Base-by-base conservation (phyloP, 1,139 yeast genomes). In the Saccharomyces pastorianus region DNA sequence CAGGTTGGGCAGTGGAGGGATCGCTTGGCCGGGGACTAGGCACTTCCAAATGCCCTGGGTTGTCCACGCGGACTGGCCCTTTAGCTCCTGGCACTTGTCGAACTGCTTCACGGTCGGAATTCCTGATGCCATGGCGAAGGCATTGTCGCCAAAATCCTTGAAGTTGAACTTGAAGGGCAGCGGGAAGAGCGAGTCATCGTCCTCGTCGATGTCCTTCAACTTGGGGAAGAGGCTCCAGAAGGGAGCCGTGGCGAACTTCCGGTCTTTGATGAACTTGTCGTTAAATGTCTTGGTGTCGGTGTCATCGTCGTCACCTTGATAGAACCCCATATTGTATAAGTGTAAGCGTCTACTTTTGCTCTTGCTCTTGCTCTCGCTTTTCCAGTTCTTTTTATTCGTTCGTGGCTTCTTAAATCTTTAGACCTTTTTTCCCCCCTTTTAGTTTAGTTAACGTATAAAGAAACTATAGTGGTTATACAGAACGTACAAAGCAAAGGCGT, bases 31-130 rank as follows among this genome's bases (percentile, higher is more conserved):
- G 28, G 96, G 96, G 71, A 90, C 86, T 53, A 90, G 73, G 70
- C 97, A 90, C 64, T 90, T 78, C 96, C 96, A 90, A 68, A 82
- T 79, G 0, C 96, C 96, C 48, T 78, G 74, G 20, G 81, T 72
- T 63, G 87, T 93, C 96, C 96, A 90, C 6, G 83, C 82, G 0
- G 88, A 79, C 17, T 79, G 73, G 1, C 97, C 97, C 4, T 81
- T 72, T 49, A 78, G 74, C 31, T 79, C 79, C 63, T 78, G 64
- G 68, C 97, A 90, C 48, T 80, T 77, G 56, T 79, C 76, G 66
- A 84, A 88, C 58, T 80, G 78, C 51, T 78, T 71, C 1, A 79
- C 72, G 0, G 84, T 75, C 1, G 97, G 96, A 7, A 80, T 76
- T 8, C 83, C 83, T 58, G 75, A 79, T 85, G 77, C 66, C 79